Evolutionary conservation across 164 flowering plant species (phyloP).

Genomic region (Piper longum): DNA sequence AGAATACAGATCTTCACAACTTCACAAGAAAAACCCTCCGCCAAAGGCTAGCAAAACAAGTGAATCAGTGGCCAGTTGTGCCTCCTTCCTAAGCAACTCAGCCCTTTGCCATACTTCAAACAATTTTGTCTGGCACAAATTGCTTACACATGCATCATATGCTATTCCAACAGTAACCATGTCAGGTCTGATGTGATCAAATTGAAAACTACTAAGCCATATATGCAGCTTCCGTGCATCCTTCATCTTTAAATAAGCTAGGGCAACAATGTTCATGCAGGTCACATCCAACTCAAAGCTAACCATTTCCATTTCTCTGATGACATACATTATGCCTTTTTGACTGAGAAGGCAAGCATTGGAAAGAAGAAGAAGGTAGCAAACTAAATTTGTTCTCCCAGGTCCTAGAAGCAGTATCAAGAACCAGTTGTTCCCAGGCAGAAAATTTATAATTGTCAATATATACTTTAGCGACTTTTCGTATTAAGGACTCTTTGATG

Average conservation of each 20-base stretch:
- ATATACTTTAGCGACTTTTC: constrained; percentile 38
- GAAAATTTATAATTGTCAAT: constrained; percentile 43
- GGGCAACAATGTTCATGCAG: constrained; percentile 28
- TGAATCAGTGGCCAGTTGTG: no score
- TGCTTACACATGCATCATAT: constrained; percentile 27
- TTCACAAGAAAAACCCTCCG: constrained; percentile 34
- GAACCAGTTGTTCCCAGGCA: constrained; percentile 39
- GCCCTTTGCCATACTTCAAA: constrained; percentile 33
- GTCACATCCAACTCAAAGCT: constrained; percentile 26
- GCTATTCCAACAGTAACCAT: constrained; percentile 41
- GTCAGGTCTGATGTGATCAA: constrained; percentile 29
- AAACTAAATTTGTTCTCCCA: constrained; percentile 27
- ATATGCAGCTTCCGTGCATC: constrained; percentile 25
- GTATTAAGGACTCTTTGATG: constrained; percentile 26
- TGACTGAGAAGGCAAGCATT: constrained; percentile 42
- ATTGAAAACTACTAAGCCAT: constrained; percentile 18
- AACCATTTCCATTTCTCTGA: constrained; percentile 31
- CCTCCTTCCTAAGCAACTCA: no score
- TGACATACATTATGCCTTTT: constrained; percentile 33
- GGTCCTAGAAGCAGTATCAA: constrained; percentile 19
- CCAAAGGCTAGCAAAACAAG: constrained; percentile 47
- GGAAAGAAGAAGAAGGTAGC: constrained; percentile 55
- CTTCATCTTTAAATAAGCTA: constrained; percentile 44
- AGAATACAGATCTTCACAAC: constrained; percentile 30
- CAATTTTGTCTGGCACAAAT: constrained; percentile 20